phyloP scores from a whole-genome alignment of 2,329 filamentous ascomycete species.

The Knufia petricola region DNA sequence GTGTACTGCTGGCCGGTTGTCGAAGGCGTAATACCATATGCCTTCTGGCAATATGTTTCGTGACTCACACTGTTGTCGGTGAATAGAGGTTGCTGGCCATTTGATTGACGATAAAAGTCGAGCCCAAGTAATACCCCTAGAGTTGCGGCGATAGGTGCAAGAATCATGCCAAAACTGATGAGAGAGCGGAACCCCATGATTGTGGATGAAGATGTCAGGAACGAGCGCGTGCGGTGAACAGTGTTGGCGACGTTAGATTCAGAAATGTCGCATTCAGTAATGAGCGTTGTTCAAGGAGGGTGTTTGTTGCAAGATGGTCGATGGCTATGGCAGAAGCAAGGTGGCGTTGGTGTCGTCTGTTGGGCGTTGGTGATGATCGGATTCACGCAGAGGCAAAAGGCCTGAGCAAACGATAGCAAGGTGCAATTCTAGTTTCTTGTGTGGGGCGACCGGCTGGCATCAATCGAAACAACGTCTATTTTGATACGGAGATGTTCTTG shows the following conservation, averaged over 20 bases:
- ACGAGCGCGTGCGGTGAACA: too few species aligned
- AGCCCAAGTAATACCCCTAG: conserved; percentile 43
- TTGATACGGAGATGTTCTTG: neutral
- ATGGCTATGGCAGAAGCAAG: conserved; percentile 6
- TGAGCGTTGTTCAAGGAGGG: neutral
- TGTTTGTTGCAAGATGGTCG: neutral
- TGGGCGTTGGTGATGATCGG: neutral
- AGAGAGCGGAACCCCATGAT: conserved; percentile 33
- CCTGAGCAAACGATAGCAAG: conserved; percentile 4
- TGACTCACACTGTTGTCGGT: conserved; percentile 30
- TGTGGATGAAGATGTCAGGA: too few species aligned
- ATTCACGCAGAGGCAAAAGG: neutral
- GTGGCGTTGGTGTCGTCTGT: conserved; percentile 12
- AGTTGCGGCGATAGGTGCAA: conserved; percentile 42
- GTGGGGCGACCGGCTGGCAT: neutral
- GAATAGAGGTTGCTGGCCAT: conserved; percentile 40
- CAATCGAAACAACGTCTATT: neutral
- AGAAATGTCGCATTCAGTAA: neutral
- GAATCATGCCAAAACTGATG: conserved; percentile 43
- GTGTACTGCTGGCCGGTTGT: conserved; percentile 38
- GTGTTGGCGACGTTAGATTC: too few species aligned
- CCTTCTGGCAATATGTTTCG: conserved; percentile 34
- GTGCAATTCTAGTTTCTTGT: neutral
- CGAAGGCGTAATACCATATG: conserved; percentile 38
- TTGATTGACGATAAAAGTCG: conserved; percentile 35